phyloP scores from a whole-genome alignment of 1,284 basidiomycete genomes.

The Anthracocystis panici-leucophaei region DNA sequence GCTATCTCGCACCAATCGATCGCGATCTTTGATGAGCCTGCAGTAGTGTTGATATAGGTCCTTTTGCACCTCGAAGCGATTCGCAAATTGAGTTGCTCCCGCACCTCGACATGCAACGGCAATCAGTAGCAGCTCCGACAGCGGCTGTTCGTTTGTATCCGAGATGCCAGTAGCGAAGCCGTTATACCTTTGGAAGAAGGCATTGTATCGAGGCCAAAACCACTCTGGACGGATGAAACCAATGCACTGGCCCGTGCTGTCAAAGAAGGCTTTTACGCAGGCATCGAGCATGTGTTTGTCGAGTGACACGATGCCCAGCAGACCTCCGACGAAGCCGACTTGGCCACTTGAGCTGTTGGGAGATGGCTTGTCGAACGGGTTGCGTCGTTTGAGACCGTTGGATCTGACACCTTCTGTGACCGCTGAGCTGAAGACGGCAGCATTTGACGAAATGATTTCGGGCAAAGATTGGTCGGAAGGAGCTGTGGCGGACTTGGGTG shows the following conservation, averaged over 20 bases:
- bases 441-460: conserved; percentile 12
- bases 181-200: conserved; percentile 30
- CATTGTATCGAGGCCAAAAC: conserved; percentile 42
- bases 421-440: conserved; percentile 15
- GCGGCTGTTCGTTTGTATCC: conserved; percentile 12
- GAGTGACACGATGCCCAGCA: conserved; percentile 35
- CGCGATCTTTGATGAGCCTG: conserved; percentile 38
- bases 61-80: conserved; percentile 36
- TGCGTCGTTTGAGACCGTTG: conserved; percentile 10
- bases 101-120: conserved; percentile 34
- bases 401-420: background rate
- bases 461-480: conserved; percentile 18
- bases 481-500: conserved; percentile 9
- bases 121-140: conserved; percentile 39
- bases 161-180: conserved; percentile 1
- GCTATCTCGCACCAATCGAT: conserved; percentile 28
- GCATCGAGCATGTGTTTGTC: conserved; percentile 38
- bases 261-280: conserved; percentile 35
- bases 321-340: conserved; percentile 38
- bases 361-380: conserved; percentile 25
- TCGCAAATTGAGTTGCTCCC: conserved; percentile 23
- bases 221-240: conserved; percentile 41
- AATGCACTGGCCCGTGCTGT: conserved; percentile 33
- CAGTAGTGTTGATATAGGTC: conserved; percentile 31
- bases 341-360: conserved; percentile 1